These are phyloP conservation scores for Cenchrus purpureus DNA, from an alignment of 176 grass and related monocot genomes.

Conservation along the genomic window DNA sequence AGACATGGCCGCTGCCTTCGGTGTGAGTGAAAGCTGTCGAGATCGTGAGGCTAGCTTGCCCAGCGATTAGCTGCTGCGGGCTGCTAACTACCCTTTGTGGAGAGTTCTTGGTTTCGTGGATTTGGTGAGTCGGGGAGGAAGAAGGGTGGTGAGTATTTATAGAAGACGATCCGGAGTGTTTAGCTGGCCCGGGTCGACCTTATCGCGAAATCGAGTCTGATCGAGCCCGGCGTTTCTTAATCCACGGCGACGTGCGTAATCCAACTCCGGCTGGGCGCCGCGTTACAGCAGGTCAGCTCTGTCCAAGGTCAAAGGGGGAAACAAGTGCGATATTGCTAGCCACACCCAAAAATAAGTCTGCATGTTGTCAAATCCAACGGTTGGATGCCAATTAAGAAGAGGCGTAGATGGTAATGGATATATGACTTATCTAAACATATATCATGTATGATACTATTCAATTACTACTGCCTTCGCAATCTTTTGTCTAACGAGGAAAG, in stretches of 20 bases:
- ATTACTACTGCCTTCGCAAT: background rate
- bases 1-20: conserved; percentile 4
- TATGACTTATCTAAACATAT: background rate
- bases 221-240: background rate
- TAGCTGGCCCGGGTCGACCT: conserved; percentile 29
- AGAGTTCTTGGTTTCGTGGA: conserved; percentile 2
- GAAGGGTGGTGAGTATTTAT: conserved; percentile 32
- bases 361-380: background rate
- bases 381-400: background rate
- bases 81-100: background rate
- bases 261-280: conserved; percentile 43
- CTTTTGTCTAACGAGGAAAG: background rate
- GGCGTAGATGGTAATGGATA: background rate
- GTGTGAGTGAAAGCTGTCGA: background rate
- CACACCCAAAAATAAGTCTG: background rate
- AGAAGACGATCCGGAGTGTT: background rate
- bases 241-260: background rate
- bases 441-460: background rate
- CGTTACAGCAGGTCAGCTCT: conserved; percentile 22
- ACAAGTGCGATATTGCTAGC: background rate
- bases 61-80: background rate
- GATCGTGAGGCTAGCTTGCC: background rate
- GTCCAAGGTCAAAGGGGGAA: conserved; percentile 16
- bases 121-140: background rate
- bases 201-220: background rate